Conservation (phyloP, 2,329 filamentous ascomycete genomes). For the Trichoderma afroharzianum region DNA sequence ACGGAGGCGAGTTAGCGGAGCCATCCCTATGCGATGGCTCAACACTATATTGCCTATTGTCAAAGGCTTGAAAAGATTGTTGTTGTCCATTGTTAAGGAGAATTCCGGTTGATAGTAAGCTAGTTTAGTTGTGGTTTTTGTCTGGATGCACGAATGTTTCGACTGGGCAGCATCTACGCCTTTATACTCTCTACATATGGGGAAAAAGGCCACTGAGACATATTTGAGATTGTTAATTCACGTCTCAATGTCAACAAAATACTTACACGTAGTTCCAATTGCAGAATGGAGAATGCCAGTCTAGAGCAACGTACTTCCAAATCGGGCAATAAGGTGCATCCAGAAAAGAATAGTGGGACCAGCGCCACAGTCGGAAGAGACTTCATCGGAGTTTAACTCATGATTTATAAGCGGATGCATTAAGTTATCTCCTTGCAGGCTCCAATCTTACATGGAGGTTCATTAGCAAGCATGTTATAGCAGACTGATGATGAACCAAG, state of each 20-base stretch:
- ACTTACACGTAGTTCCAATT: neutral
- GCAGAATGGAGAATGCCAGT: neutral
- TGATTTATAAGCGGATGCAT: neutral
- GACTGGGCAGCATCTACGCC: neutral
- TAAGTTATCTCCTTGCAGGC: neutral
- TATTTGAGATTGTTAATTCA: neutral
- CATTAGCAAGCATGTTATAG: neutral
- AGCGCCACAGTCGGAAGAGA: neutral
- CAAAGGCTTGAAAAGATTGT: slow-evolving; percentile 18
- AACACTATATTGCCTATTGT: neutral
- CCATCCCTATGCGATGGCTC: neutral
- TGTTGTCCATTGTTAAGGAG: neutral
- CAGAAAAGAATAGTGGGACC: neutral
- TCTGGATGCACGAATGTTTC: neutral
- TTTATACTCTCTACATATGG: neutral
- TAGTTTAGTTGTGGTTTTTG: neutral
- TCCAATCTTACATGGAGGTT: neutral
- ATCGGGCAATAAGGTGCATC: neutral
- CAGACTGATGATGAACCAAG: neutral
- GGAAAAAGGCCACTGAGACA: neutral
- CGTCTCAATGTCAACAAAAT: neutral
- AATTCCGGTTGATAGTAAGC: neutral
- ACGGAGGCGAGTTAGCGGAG: neutral
- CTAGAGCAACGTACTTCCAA: neutral
- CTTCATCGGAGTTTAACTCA: neutral